These are phyloP conservation scores for Lepidium sativum DNA, from an alignment of 345 rosid species.

Conservation along the genomic window DNA sequence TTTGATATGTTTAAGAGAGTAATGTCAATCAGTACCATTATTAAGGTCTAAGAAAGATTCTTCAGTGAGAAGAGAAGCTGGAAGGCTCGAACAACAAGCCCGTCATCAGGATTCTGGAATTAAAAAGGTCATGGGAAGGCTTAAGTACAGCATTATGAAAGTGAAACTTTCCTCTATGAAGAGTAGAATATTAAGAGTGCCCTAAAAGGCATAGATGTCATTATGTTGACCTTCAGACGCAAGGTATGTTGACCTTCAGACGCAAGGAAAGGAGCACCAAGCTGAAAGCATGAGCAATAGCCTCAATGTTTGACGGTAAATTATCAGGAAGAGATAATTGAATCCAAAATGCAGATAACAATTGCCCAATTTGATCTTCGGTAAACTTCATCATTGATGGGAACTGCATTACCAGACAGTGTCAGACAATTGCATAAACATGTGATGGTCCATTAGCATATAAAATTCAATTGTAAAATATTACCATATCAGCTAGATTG, in stretches of 20 bases:
- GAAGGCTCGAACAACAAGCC: constrained; percentile 57
- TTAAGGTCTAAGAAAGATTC: constrained; percentile 44
- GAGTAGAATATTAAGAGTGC: not conserved
- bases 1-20: constrained; percentile 8
- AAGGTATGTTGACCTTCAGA: constrained; percentile 34
- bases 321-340: constrained; percentile 72
- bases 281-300: constrained; percentile 79
- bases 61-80: constrained; percentile 77
- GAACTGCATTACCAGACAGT: constrained; percentile 40
- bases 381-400: constrained; percentile 57
- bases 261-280: constrained; percentile 64
- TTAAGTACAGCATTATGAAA: not conserved
- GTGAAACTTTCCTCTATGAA: not conserved
- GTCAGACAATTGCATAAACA: constrained; percentile 1
- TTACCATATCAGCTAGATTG: constrained; percentile 46
- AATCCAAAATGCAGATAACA: constrained; percentile 85
- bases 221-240: no score
- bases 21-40: constrained; percentile 39
- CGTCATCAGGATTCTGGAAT: constrained; percentile 59
- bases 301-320: constrained; percentile 78
- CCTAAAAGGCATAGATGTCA: not conserved
- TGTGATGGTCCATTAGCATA: not conserved
- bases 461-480: not conserved
- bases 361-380: constrained; percentile 84
- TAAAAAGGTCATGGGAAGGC: not conserved